phyloP scores from a whole-genome alignment of 2,329 filamentous ascomycete genomes.

The Didymella keratinophila region DNA sequence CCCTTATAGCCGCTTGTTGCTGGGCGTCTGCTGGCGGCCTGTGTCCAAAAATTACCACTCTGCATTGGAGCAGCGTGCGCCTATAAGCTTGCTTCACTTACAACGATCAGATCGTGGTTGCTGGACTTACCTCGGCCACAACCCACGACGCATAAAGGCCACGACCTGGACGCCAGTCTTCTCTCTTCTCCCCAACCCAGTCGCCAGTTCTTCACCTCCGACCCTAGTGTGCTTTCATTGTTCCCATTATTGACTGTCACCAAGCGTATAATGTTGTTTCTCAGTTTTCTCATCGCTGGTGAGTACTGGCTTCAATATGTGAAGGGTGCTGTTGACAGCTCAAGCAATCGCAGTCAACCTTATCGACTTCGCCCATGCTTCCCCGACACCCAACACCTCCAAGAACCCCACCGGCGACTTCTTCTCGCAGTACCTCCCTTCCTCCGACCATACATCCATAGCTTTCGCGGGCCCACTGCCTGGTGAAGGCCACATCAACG shows the following conservation, averaged over 20 bases:
- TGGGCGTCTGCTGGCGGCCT: background rate
- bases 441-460: background rate
- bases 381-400: background rate
- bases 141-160: background rate
- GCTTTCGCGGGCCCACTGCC: background rate
- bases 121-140: background rate
- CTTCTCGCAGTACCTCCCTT: no score
- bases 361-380: background rate
- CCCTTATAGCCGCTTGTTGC: no score
- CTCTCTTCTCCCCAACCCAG: no score
- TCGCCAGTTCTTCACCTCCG: background rate
- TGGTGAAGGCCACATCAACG: conserved; percentile 5
- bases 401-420: background rate
- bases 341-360: background rate
- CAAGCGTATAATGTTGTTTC: background rate
- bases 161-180: background rate
- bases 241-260: no score
- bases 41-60: background rate
- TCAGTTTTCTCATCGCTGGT: background rate
- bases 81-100: background rate
- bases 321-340: no score
- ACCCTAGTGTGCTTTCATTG: background rate
- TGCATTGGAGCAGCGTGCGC: background rate
- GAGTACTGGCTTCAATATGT: background rate
- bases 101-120: background rate